These are phyloP conservation scores for Gamsiella multidivaricata DNA, from an alignment of 192 early-diverging fungal species.

Conservation along the genomic window DNA sequence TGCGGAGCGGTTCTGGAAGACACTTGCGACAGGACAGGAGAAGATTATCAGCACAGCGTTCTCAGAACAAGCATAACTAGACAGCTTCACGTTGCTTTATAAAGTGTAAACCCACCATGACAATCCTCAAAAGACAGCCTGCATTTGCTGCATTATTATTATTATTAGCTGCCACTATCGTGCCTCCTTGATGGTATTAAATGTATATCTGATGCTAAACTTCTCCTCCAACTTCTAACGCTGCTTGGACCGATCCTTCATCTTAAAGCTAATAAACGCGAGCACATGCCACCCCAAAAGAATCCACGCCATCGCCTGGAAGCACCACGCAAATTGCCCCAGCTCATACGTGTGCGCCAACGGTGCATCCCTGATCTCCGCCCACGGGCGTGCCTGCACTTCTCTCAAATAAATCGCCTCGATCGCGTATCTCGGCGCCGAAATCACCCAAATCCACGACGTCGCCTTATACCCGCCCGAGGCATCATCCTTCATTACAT, in stretches of 20 bases:
- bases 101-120: no score
- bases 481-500: constrained; percentile 43
- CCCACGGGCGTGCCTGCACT: constrained; percentile 51
- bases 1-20: no score
- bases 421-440: constrained; percentile 71
- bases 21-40: no score
- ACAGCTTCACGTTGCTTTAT: no score
- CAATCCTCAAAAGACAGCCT: no score
- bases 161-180: no score
- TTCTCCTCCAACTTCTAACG: no score
- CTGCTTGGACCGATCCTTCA: constrained; percentile 44
- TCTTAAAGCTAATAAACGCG: constrained; percentile 65
- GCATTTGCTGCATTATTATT: no score
- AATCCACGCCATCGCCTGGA: constrained; percentile 58
- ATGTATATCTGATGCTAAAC: no score
- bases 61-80: no score
- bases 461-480: constrained; percentile 39
- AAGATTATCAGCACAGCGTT: no score
- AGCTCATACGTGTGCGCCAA: constrained; percentile 56
- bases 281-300: constrained; percentile 64
- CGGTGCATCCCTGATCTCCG: constrained; percentile 38
- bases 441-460: constrained; percentile 67
- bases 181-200: no score
- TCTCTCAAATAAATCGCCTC: constrained; percentile 70
- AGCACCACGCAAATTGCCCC: constrained; percentile 53